phyloP scores from a whole-genome alignment of 495 filamentous ascomycete species.

The Podospora pseudopauciseta region DNA sequence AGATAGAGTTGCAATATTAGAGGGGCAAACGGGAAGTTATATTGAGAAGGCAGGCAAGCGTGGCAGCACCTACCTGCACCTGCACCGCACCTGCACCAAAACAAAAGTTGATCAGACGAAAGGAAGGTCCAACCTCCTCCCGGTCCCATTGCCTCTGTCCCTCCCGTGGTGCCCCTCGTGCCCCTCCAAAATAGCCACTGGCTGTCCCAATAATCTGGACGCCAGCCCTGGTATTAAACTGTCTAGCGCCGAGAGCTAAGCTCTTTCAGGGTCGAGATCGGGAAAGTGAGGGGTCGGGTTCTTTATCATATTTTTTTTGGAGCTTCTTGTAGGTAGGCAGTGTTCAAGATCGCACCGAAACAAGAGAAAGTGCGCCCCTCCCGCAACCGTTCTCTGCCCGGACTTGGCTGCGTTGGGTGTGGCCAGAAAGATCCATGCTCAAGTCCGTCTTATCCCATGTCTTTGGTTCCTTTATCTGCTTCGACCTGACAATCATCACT shows the following conservation, averaged over 20 bases:
- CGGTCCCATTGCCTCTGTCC: too few species aligned
- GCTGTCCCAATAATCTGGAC: not conserved
- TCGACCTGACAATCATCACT: not conserved
- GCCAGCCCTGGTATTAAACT: not conserved
- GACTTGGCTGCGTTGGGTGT: not conserved
- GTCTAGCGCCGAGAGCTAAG: not conserved
- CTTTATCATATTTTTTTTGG: not conserved
- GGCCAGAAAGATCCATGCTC: not conserved
- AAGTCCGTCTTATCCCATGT: not conserved
- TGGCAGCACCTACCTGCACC: not conserved
- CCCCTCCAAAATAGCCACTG: not conserved
- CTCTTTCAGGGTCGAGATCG: not conserved
- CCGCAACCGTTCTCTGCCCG: constrained; percentile 1
- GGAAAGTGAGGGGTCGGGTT: not conserved
- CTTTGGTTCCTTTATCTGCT: not conserved
- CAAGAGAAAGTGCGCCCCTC: not conserved
- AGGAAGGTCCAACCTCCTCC: not conserved
- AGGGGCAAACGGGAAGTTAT: constrained; percentile 1
- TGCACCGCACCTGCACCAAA: not conserved
- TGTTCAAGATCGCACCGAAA: not conserved
- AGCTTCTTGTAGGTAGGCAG: not conserved
- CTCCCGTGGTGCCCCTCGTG: too few species aligned
- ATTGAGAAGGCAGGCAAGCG: not conserved
- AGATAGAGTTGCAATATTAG: not conserved
- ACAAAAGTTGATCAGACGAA: not conserved